Conservation (phyloP, 2,329 filamentous ascomycete genomes). For the Cladosporium oxysporum region DNA sequence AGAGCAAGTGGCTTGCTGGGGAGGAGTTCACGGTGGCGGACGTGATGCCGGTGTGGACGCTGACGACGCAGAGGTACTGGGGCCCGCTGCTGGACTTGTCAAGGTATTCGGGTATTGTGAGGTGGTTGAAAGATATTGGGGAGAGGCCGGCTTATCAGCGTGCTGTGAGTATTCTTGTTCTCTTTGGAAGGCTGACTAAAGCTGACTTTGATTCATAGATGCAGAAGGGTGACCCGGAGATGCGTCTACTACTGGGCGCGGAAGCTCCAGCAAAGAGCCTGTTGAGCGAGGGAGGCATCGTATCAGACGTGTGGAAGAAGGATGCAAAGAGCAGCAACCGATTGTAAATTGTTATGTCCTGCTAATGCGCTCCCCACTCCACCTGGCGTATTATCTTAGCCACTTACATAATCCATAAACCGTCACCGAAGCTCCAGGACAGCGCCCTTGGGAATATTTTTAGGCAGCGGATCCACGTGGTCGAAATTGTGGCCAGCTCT, state of each 20-base stretch:
- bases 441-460: constrained; percentile 2
- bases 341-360: background rate
- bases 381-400: background rate
- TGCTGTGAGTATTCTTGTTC: constrained; percentile 23
- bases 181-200: too few species aligned
- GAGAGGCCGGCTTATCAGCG: constrained; percentile 32
- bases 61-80: constrained; percentile 64
- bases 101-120: constrained; percentile 31
- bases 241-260: constrained; percentile 26
- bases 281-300: constrained; percentile 23
- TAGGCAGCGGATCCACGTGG: constrained; percentile 24
- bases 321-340: constrained; percentile 2
- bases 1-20: constrained; percentile 60
- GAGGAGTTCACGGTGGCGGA: constrained; percentile 65
- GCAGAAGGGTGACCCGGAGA: constrained; percentile 37
- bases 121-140: constrained; percentile 33
- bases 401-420: background rate
- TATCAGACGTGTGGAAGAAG: constrained; percentile 28
- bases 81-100: constrained; percentile 36
- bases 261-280: constrained; percentile 24
- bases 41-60: constrained; percentile 61
- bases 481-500: constrained; percentile 22
- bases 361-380: background rate
- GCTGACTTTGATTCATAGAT: constrained; percentile 22
- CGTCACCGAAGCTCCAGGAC: background rate